These are phyloP conservation scores for Melocanna baccifera DNA, from an alignment of 176 grass and related monocot species.

Conservation along the genomic window DNA sequence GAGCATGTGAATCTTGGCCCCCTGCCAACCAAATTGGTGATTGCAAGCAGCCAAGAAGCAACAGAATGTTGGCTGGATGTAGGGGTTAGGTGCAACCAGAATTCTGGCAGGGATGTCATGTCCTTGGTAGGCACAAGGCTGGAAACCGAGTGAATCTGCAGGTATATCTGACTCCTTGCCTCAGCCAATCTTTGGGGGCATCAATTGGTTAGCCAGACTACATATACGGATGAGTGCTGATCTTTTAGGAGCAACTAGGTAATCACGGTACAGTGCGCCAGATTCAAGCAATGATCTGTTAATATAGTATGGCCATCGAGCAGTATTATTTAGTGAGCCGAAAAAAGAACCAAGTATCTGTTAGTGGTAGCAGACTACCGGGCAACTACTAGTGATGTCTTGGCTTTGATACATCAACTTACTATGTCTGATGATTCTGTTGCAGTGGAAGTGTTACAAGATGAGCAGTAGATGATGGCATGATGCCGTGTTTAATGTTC, in stretches of 20 bases:
- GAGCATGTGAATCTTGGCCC: not conserved
- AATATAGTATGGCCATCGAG: not conserved
- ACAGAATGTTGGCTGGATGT: constrained; percentile 20
- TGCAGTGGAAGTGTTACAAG: not conserved
- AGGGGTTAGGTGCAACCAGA: constrained; percentile 27
- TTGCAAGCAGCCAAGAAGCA: not conserved
- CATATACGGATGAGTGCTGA: not conserved
- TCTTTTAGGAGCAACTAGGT: not conserved
- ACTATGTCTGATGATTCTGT: not conserved
- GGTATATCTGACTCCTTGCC: not conserved
- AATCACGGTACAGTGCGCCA: not conserved
- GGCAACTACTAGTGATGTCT: not conserved
- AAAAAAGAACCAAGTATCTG: not conserved
- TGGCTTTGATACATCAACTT: not conserved
- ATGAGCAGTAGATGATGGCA: not conserved
- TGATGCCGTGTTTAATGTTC: not conserved
- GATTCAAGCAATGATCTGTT: not conserved
- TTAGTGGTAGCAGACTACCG: not conserved
- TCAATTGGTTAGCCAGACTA: not conserved
- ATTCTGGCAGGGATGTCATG: constrained; percentile 19
- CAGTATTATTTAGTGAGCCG: not conserved
- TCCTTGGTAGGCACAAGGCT: not conserved
- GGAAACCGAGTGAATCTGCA: not conserved
- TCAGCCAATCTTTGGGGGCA: not conserved
- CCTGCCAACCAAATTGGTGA: not conserved